Percentiles rank a stretch among this genome's conserved stretches.
phyloP scores from a whole-genome alignment of 495 filamentous ascomycete species.

The Clohesyomyces aquaticus region DNA sequence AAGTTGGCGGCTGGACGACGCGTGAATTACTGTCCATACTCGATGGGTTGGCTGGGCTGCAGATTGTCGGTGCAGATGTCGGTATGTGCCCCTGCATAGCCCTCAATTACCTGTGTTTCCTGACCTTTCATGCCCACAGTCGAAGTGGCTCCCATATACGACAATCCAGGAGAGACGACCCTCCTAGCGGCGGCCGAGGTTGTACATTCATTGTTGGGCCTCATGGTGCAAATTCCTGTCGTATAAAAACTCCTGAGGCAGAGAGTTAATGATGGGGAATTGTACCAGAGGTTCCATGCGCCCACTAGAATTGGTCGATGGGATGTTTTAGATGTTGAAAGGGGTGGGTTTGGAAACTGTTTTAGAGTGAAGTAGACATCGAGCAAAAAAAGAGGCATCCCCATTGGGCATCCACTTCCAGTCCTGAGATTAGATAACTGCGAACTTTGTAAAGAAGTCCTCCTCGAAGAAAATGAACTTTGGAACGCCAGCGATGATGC shows the following conservation, averaged over 20 bases:
- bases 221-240: conserved; percentile 52
- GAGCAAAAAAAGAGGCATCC: not conserved
- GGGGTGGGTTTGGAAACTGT: too few species aligned
- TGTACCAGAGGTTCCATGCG: too few species aligned
- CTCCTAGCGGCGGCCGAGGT: conserved; percentile 55
- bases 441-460: too few species aligned
- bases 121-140: conserved; percentile 38
- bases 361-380: not conserved
- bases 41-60: conserved; percentile 47
- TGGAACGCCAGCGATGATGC: too few species aligned
- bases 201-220: conserved; percentile 46
- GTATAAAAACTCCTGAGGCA: too few species aligned
- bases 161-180: conserved; percentile 54
- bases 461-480: too few species aligned
- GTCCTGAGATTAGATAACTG: too few species aligned
- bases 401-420: not conserved
- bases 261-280: too few species aligned
- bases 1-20: conserved; percentile 50
- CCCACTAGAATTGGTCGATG: too few species aligned
- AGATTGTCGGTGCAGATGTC: conserved; percentile 49
- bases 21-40: conserved; percentile 49
- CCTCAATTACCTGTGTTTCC: not conserved
- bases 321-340: too few species aligned
- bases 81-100: conserved; percentile 37
- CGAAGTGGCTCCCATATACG: conserved; percentile 57